Conservation (phyloP, 352 stramenopile genomes). For the Blastocystis sp. region DNA sequence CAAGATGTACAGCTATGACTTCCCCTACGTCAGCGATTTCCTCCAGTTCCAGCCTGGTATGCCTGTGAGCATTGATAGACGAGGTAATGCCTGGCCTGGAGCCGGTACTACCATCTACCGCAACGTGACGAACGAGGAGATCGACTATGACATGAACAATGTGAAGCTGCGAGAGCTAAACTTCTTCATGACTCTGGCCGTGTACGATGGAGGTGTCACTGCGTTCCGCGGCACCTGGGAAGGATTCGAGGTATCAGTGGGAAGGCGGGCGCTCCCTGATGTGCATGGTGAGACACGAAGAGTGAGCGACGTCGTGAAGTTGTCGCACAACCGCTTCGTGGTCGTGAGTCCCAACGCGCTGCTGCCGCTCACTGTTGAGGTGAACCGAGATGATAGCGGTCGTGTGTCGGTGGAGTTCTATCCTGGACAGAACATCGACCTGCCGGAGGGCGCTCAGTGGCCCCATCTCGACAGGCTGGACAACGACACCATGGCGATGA, state of each 20-base stretch:
- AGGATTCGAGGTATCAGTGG: neutral
- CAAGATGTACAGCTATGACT: constrained; percentile 36
- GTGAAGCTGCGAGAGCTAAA: constrained; percentile 28
- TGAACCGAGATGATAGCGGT: neutral
- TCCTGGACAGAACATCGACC: neutral
- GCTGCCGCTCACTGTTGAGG: neutral
- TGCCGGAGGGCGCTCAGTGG: neutral
- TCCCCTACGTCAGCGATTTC: neutral
- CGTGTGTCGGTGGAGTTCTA: neutral
- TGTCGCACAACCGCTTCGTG: neutral
- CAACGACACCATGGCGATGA: constrained; percentile 1
- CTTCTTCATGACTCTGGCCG: neutral
- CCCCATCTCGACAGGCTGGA: neutral
- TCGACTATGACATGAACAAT: neutral
- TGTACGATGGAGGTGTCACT: constrained; percentile 3
- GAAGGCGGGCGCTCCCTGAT: neutral
- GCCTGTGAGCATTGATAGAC: neutral
- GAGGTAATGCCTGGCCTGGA: constrained; percentile 6
- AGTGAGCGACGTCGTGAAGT: neutral
- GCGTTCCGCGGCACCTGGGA: neutral
- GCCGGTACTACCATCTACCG: constrained; percentile 44
- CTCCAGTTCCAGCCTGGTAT: neutral
- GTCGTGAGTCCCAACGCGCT: neutral
- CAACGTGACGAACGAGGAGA: neutral
- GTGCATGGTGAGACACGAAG: neutral